A percentile compares a stretch with the other conserved stretches of the same genome.
Evolutionary conservation across 768 basidiomycete genomes (phyloP).

Genomic region (Lactarius sanguifluus): DNA sequence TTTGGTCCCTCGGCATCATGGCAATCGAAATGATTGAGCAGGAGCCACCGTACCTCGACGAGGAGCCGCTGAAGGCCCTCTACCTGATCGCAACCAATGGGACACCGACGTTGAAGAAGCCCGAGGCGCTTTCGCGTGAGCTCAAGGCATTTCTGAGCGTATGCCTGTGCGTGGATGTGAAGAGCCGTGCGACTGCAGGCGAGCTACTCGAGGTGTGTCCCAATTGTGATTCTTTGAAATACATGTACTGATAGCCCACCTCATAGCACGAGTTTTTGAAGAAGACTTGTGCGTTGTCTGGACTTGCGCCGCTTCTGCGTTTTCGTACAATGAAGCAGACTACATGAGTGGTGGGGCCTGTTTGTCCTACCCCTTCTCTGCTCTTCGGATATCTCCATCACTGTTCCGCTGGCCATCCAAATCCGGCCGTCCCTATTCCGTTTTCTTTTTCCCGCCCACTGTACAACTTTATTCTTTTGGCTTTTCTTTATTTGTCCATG

Average conservation of each 20-base stretch:
- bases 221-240: constrained; percentile 18
- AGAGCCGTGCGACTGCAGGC: constrained; percentile 85
- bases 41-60: constrained; percentile 93
- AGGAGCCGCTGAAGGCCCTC: constrained; percentile 91
- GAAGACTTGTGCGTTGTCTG: constrained; percentile 80
- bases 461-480: constrained; percentile 9
- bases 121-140: constrained; percentile 87
- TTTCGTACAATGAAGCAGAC: constrained; percentile 66
- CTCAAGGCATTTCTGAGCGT: constrained; percentile 96
- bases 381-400: constrained; percentile 20
- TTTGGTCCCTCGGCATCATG: constrained; percentile 98
- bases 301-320: constrained; percentile 82
- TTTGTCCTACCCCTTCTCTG: not conserved
- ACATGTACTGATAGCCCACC: constrained; percentile 19
- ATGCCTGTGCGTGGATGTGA: constrained; percentile 97
- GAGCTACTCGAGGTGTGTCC: constrained; percentile 76
- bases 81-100: constrained; percentile 98
- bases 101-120: constrained; percentile 95
- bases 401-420: not conserved
- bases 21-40: constrained; percentile 99
- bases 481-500: constrained; percentile 21
- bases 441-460: constrained; percentile 7
- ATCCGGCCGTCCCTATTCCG: not conserved
- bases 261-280: constrained; percentile 91
- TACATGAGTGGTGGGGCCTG: constrained; percentile 24